Conservation (phyloP, 192 early-diverging fungal species). For the Coemansia sp. region DNA sequence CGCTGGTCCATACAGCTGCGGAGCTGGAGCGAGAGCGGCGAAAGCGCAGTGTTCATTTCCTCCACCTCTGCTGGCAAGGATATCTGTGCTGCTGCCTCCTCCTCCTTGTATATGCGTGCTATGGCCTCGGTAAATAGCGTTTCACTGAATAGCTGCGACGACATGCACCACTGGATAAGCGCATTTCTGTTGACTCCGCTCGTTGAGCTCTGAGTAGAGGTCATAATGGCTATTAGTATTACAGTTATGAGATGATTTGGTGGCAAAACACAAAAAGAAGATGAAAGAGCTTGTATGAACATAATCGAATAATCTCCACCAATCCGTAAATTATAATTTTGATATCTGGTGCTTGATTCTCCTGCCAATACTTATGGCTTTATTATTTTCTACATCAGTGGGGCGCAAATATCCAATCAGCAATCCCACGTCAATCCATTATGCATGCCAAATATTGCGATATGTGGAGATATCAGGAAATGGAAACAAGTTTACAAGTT, state of each 20-base stretch:
- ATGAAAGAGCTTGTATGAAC: too few relatives aligned
- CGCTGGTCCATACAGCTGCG: conserved; percentile 40
- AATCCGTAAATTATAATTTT: too few relatives aligned
- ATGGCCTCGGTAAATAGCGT: conserved; percentile 12
- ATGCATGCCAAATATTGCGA: too few relatives aligned
- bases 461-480: too few relatives aligned
- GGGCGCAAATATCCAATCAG: too few relatives aligned
- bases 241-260: not conserved
- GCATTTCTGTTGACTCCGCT: conserved; percentile 11
- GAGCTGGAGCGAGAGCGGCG: conserved; percentile 32
- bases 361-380: too few relatives aligned
- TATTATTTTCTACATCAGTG: too few relatives aligned
- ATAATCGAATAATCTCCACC: too few relatives aligned
- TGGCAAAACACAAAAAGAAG: too few relatives aligned
- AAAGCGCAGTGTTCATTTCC: conserved; percentile 12
- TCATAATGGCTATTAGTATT: not conserved
- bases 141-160: conserved; percentile 32
- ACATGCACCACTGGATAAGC: conserved; percentile 52
- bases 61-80: conserved; percentile 12
- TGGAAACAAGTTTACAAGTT: too few relatives aligned
- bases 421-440: too few relatives aligned
- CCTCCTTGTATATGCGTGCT: conserved; percentile 16
- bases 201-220: not conserved
- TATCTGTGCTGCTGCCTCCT: not conserved
- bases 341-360: too few relatives aligned